Evolutionary conservation across 805 yeast genomes (phyloP).

Genomic region (Isabelozyma heimii): DNA sequence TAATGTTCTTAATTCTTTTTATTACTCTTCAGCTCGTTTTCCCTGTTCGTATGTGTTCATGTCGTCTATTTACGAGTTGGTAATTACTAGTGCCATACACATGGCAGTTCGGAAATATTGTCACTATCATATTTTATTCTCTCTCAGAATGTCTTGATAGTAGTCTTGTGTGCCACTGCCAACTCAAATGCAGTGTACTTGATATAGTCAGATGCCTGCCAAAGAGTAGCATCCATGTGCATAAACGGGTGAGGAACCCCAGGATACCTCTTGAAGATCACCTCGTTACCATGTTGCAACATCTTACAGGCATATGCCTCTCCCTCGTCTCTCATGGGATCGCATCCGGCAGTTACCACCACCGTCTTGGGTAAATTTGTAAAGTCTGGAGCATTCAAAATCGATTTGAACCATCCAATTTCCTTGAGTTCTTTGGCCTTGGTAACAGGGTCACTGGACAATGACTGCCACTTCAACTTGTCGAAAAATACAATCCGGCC

Average conservation of each 20-base stretch:
- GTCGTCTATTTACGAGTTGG: no score
- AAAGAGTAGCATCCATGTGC: slow-evolving; percentile 27
- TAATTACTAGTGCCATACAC: no score
- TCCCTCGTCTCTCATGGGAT: slow-evolving; percentile 31
- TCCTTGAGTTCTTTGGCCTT: slow-evolving; percentile 12
- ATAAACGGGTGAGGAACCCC: slow-evolving; percentile 33
- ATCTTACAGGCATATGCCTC: slow-evolving; percentile 24
- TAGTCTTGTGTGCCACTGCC: slow-evolving; percentile 19
- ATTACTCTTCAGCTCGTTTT: no score
- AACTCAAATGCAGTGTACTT: slow-evolving; percentile 22
- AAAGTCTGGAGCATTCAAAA: slow-evolving; percentile 24
- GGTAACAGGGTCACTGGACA: slow-evolving; percentile 11
- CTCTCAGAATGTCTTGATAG: not conserved
- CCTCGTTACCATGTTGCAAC: slow-evolving; percentile 20
- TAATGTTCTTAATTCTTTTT: no score
- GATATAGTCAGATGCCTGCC: slow-evolving; percentile 26
- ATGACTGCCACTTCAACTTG: slow-evolving; percentile 22
- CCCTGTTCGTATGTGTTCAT: no score
- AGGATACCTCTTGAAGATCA: slow-evolving; percentile 21
- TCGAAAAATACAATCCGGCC: slow-evolving; percentile 26
- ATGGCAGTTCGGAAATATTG: no score
- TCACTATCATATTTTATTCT: no score
- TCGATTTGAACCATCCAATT: slow-evolving; percentile 26
- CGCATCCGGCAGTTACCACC: slow-evolving; percentile 28
- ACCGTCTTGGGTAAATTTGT: slow-evolving; percentile 21